These are phyloP conservation scores for Aspergillus transmontanensis DNA, from an alignment of 2,329 filamentous ascomycete species.

Conservation along the genomic window DNA sequence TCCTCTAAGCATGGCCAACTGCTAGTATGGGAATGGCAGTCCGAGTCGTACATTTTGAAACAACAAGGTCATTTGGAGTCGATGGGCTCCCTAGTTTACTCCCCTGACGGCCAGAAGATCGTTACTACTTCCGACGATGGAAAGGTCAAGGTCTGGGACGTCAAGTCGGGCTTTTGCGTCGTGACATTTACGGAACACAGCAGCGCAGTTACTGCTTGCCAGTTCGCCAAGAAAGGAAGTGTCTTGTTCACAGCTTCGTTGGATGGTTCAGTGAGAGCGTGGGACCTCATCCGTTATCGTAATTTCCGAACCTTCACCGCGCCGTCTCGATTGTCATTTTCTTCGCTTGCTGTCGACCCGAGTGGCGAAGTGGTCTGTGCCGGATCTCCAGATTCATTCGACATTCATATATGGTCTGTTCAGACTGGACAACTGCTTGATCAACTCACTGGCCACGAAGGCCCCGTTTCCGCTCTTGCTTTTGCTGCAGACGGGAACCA, in stretches of 20 bases:
- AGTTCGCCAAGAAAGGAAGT: conserved; percentile 93
- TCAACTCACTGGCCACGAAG: conserved; percentile 87
- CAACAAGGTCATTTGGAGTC: conserved; percentile 97
- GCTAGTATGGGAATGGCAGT: conserved; percentile 99
- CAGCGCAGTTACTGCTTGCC: conserved; percentile 86
- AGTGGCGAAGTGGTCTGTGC: conserved; percentile 96
- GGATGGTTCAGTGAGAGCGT: conserved; percentile 90
- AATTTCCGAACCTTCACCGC: conserved; percentile 98
- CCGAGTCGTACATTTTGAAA: conserved; percentile 97
- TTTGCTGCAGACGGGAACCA: conserved; percentile 85
- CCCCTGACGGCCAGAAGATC: conserved; percentile 88
- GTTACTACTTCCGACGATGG: conserved; percentile 95
- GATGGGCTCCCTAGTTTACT: conserved; percentile 91
- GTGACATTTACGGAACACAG: conserved; percentile 98
- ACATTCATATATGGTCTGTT: conserved; percentile 97
- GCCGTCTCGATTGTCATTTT: conserved; percentile 86
- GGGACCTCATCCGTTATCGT: conserved; percentile 93
- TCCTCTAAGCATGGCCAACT: conserved; percentile 93
- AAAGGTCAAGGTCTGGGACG: conserved; percentile 98
- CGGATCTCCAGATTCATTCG: conserved; percentile 92
- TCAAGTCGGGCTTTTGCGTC: conserved; percentile 93
- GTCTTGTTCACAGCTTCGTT: conserved; percentile 94
- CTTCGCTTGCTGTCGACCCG: conserved; percentile 92
- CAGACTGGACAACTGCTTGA: conserved; percentile 96
- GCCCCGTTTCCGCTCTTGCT: conserved; percentile 82